These are phyloP conservation scores for Annulohypoxylon moriforme DNA, from an alignment of 495 filamentous ascomycete genomes.

Conservation along the genomic window DNA sequence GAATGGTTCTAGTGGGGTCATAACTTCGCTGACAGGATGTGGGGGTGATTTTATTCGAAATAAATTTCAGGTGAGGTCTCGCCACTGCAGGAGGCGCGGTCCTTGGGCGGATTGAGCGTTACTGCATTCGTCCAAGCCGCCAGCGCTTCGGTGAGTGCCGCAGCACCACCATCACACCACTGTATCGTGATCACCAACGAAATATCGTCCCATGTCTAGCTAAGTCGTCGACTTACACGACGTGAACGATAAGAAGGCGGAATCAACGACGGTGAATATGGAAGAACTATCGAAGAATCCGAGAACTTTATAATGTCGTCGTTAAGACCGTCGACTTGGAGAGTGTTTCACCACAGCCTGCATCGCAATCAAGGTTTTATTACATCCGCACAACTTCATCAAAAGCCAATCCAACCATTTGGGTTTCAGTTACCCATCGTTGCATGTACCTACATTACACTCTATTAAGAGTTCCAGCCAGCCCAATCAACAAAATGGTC, in stretches of 20 bases:
- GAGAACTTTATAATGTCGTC: constrained; percentile 40
- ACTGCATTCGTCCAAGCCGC: constrained; percentile 34
- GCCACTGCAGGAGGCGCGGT: constrained; percentile 23
- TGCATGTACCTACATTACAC: constrained; percentile 44
- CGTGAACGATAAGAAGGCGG: constrained; percentile 26
- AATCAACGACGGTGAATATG: constrained; percentile 13
- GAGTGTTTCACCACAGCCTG: constrained; percentile 38
- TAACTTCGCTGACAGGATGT: constrained; percentile 13
- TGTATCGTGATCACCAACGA: constrained; percentile 32
- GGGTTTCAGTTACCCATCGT: constrained; percentile 9
- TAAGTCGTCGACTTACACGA: constrained; percentile 29
- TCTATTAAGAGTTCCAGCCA: constrained; percentile 24
- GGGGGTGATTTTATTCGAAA: constrained; percentile 30
- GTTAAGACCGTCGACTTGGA: constrained; percentile 28
- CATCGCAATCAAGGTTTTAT: constrained; percentile 34
- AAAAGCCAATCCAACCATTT: constrained; percentile 19
- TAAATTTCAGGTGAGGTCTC: constrained; percentile 33
- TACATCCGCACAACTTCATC: constrained; percentile 22
- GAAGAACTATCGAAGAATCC: constrained; percentile 20
- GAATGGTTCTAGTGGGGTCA: constrained; percentile 23
- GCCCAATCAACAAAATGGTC: constrained; percentile 33
- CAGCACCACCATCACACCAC: constrained; percentile 38
- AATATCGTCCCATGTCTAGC: constrained; percentile 34
- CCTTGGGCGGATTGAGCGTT: constrained; percentile 23
- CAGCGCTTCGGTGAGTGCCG: constrained; percentile 40